phyloP scores from a whole-genome alignment of 2,329 filamentous ascomycete genomes.

The Cryphonectria japonica region DNA sequence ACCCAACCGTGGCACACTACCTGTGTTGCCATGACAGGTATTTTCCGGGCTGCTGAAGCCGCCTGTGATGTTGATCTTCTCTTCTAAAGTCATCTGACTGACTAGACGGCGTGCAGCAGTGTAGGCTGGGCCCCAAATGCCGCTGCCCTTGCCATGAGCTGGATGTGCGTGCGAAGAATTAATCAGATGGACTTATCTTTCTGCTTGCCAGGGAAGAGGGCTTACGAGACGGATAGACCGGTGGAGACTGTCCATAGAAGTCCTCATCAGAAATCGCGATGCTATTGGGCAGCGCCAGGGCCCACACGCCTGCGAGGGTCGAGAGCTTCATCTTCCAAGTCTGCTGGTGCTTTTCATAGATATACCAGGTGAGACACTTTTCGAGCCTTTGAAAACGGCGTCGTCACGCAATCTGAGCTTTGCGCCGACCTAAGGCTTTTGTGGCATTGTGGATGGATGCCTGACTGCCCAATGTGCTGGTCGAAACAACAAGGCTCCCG shows the following conservation, averaged over 20 bases:
- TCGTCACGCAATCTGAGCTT: neutral
- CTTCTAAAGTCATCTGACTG: constrained; percentile 65
- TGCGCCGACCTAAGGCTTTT: neutral
- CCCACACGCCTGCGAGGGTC: neutral
- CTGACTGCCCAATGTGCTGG: neutral
- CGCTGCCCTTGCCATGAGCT: constrained; percentile 35
- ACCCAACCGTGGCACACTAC: constrained; percentile 47
- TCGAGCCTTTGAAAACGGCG: neutral
- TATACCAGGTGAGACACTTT: neutral
- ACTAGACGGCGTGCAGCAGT: constrained; percentile 60
- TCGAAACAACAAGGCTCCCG: neutral
- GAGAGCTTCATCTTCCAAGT: constrained; percentile 12
- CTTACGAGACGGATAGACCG: constrained; percentile 32
- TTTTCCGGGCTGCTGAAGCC: constrained; percentile 50
- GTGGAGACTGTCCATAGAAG: constrained; percentile 28
- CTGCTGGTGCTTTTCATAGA: neutral
- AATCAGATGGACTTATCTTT: neutral
- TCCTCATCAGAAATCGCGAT: constrained; percentile 20
- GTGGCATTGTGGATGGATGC: neutral
- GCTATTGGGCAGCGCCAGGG: neutral
- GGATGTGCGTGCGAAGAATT: neutral
- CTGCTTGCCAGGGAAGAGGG: neutral
- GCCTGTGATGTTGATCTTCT: constrained; percentile 60
- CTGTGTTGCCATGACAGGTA: constrained; percentile 52
- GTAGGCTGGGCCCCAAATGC: constrained; percentile 61